Evolutionary conservation across 208 protist genomes (phyloP).

Genomic region (Zelonia costaricensis): DNA sequence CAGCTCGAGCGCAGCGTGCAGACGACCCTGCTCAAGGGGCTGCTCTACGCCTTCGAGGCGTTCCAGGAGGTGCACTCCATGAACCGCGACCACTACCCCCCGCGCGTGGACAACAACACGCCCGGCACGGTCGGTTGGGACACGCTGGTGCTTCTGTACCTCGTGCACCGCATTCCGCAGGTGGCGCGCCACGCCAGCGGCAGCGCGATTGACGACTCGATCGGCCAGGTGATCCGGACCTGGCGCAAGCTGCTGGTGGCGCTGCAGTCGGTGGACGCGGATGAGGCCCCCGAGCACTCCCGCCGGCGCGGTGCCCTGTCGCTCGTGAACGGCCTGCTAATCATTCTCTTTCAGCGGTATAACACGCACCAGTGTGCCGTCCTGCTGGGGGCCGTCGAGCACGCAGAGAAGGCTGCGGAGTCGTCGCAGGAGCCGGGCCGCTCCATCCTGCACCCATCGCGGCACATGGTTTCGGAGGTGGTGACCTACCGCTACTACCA

Average conservation of each 20-base stretch:
- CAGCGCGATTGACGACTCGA: constrained; percentile 63
- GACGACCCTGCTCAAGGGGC: constrained; percentile 59
- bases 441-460: constrained; percentile 67
- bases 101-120: constrained; percentile 41
- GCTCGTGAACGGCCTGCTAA: constrained; percentile 79
- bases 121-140: constrained; percentile 87
- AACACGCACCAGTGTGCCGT: constrained; percentile 83
- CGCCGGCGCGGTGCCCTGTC: constrained; percentile 77
- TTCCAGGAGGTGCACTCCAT: constrained; percentile 78
- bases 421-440: constrained; percentile 36
- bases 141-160: constrained; percentile 77
- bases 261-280: constrained; percentile 68
- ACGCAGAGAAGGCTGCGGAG: constrained; percentile 52
- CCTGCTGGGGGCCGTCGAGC: constrained; percentile 60
- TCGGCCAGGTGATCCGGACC: constrained; percentile 67
- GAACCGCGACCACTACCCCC: constrained; percentile 68
- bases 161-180: constrained; percentile 80
- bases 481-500: constrained; percentile 83
- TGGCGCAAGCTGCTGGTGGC: constrained; percentile 81
- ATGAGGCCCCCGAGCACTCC: constrained; percentile 67
- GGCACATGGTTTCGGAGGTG: constrained; percentile 85
- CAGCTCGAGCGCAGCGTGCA: constrained; percentile 39
- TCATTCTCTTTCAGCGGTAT: constrained; percentile 75
- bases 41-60: constrained; percentile 77
- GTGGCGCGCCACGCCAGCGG: constrained; percentile 59